A percentile compares a stretch with the other conserved stretches of the same genome.
Evolutionary conservation across 257 asterid species (phyloP).

Genomic region (Salvia miltiorrhiza): DNA sequence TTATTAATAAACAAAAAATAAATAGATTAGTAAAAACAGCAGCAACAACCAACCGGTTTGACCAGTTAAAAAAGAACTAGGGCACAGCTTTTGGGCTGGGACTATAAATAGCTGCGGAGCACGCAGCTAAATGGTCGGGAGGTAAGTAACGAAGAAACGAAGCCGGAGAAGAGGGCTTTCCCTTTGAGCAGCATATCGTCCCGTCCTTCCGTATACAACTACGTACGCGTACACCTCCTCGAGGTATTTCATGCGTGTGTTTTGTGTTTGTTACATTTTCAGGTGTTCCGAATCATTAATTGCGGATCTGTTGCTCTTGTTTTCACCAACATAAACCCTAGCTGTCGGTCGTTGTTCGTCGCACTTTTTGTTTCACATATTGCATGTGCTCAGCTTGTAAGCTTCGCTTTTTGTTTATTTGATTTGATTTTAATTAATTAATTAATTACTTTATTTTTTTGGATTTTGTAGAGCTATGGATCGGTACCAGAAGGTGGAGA

Average conservation of each 20-base stretch:
- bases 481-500: slow-evolving; percentile 77
- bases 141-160: slow-evolving; percentile 36
- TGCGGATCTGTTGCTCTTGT: slow-evolving; percentile 29
- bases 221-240: neutral
- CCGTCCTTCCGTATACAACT: slow-evolving; percentile 13
- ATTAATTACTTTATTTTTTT: neutral
- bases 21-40: neutral
- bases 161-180: slow-evolving; percentile 44
- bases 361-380: neutral
- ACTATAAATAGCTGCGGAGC: slow-evolving; percentile 24
- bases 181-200: slow-evolving; percentile 25
- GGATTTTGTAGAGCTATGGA: slow-evolving; percentile 48
- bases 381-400: neutral
- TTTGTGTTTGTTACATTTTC: neutral
- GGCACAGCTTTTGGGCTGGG: slow-evolving; percentile 38
- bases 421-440: neutral
- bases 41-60: slow-evolving; percentile 26
- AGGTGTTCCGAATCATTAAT: neutral
- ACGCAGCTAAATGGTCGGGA: slow-evolving; percentile 26
- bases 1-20: neutral
- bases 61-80: slow-evolving; percentile 31
- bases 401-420: neutral
- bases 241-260: neutral
- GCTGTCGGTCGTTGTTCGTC: neutral
- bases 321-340: slow-evolving; percentile 19